Evolutionary conservation across 2,329 filamentous ascomycete genomes (phyloP).

Genomic region (Beauveria brongniartii): DNA sequence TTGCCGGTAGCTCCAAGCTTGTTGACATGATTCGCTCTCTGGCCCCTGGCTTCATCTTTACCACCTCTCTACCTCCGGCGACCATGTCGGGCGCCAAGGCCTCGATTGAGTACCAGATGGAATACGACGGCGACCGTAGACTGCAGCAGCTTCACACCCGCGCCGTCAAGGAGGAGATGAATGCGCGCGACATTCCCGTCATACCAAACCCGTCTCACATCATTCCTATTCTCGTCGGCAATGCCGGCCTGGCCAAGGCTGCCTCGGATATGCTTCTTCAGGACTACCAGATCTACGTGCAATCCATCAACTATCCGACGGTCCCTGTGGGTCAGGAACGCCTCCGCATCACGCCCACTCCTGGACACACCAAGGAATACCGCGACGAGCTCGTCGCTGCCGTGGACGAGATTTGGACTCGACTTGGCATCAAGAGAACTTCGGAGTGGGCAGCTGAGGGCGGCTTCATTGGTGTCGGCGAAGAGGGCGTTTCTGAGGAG

Average conservation of each 20-base stretch:
- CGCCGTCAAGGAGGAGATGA: conserved; percentile 79
- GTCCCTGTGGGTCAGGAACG: conserved; percentile 97
- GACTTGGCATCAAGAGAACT: conserved; percentile 85
- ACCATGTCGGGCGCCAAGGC: conserved; percentile 91
- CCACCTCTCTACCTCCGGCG: conserved; percentile 87
- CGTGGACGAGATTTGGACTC: conserved; percentile 78
- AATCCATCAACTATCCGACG: conserved; percentile 98
- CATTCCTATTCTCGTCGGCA: conserved; percentile 85
- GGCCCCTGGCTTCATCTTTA: conserved; percentile 97
- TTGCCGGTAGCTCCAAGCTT: conserved; percentile 78
- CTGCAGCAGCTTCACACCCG: conserved; percentile 96
- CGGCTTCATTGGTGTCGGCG: conserved; percentile 90
- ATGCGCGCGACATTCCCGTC: conserved; percentile 78
- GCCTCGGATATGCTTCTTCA: conserved; percentile 87
- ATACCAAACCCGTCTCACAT: conserved; percentile 98
- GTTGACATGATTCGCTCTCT: conserved; percentile 91
- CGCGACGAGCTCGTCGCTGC: conserved; percentile 79
- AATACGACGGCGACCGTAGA: conserved; percentile 74
- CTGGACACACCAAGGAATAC: conserved; percentile 78
- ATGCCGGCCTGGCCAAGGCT: conserved; percentile 83
- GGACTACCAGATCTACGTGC: conserved; percentile 91
- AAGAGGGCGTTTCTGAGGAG: conserved; percentile 50
- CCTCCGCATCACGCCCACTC: conserved; percentile 90
- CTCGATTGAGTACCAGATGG: conserved; percentile 90
- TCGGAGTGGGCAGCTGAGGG: conserved; percentile 86